A percentile compares a stretch with the other conserved stretches of the same genome.
These are phyloP conservation scores for Asclepias syriaca DNA, from an alignment of 257 asterid genomes.

Conservation along the genomic window DNA sequence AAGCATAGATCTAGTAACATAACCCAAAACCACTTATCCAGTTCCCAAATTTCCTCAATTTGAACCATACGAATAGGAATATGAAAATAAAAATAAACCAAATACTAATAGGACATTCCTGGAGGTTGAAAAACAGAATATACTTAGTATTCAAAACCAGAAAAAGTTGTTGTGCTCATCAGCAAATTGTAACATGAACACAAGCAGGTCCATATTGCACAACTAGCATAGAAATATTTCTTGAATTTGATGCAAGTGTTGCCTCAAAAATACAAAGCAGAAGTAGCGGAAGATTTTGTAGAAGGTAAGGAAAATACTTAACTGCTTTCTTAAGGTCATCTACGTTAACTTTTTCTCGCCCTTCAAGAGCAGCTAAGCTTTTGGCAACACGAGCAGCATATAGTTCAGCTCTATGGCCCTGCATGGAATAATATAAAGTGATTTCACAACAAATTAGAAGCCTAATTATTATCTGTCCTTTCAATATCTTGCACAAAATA, in stretches of 20 bases:
- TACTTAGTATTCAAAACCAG: background rate
- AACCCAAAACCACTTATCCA: background rate
- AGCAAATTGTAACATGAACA: background rate
- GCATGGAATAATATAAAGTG: slow-evolving; percentile 31
- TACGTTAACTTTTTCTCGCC: slow-evolving; percentile 79
- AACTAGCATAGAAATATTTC: background rate
- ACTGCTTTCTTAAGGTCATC: slow-evolving; percentile 99
- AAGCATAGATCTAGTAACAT: background rate
- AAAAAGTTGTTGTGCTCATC: background rate
- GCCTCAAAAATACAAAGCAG: background rate
- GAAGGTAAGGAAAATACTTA: slow-evolving; percentile 33
- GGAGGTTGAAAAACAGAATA: background rate
- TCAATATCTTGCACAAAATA: background rate
- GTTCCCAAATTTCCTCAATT: background rate
- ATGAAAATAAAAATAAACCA: background rate
- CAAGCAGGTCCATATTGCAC: background rate
- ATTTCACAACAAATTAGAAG: background rate
- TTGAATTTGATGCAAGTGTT: background rate
- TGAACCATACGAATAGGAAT: background rate
- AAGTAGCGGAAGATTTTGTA: background rate
- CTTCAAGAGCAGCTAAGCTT: slow-evolving; percentile 95
- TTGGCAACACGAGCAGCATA: slow-evolving; percentile 95
- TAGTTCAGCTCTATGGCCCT: slow-evolving; percentile 98
- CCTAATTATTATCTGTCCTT: too few species aligned
- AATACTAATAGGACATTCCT: background rate